Conservation (phyloP, 1,284 basidiomycete species). For the Singerocomus inundabilis region DNA sequence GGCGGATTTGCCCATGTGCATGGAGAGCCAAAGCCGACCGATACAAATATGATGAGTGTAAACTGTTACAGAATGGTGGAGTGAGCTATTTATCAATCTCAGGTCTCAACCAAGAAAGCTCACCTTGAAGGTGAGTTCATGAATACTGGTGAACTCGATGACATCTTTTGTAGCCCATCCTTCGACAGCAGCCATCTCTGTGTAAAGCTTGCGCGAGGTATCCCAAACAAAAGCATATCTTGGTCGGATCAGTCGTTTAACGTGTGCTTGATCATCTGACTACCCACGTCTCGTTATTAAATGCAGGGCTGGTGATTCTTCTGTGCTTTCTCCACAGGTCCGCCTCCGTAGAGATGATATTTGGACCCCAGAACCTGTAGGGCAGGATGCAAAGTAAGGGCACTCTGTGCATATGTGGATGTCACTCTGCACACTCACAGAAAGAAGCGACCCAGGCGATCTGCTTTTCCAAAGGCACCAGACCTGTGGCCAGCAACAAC, state of each 20-base stretch:
- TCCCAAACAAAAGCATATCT: conserved; percentile 49
- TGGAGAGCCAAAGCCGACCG: conserved; percentile 50
- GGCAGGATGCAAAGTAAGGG: not conserved
- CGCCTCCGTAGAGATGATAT: conserved; percentile 41
- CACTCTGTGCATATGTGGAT: not conserved
- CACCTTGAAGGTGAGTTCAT: conserved; percentile 47
- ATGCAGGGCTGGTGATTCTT: conserved; percentile 48
- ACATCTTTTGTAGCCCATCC: conserved; percentile 40
- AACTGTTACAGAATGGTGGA: conserved; percentile 32
- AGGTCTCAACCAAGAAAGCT: not conserved
- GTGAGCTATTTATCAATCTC: not conserved
- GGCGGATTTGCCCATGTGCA: conserved; percentile 42
- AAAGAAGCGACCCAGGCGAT: conserved; percentile 23
- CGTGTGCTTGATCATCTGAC: not conserved
- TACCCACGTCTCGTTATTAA: conserved; percentile 45
- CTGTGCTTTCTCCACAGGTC: conserved; percentile 50
- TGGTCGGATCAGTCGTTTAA: not conserved
- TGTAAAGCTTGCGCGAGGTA: conserved; percentile 41
- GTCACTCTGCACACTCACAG: conserved; percentile 2
- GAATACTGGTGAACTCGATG: conserved; percentile 39
- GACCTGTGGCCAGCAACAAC: conserved; percentile 39
- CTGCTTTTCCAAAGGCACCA: conserved; percentile 42
- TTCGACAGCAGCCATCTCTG: conserved; percentile 44
- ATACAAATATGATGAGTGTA: conserved; percentile 48
- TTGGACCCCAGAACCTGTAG: conserved; percentile 47